Percentiles rank a stretch among this genome's conserved stretches.
Conservation (phyloP, 306 rosid genomes). For the Rosa rugosa region DNA sequence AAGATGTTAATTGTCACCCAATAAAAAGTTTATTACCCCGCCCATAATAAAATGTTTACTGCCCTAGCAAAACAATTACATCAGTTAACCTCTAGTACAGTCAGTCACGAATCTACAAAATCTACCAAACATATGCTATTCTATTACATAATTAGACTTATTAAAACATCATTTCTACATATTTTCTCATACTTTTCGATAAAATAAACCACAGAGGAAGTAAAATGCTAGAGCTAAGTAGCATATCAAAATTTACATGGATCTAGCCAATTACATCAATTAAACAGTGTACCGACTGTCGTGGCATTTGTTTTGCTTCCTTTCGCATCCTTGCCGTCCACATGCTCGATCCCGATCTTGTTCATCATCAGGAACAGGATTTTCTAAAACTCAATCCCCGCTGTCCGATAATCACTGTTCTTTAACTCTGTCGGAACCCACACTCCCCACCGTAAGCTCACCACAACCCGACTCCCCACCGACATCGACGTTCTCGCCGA, state of each 20-base stretch:
- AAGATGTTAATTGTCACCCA: no score
- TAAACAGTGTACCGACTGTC: no score
- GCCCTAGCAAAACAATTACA: background rate
- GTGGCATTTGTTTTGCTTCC: background rate
- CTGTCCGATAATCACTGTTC: constrained; percentile 22
- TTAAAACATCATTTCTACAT: no score
- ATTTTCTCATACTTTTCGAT: no score
- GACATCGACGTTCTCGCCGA: constrained; percentile 68
- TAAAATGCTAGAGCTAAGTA: no score
- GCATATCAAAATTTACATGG: background rate
- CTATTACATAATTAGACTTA: no score
- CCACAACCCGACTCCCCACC: constrained; percentile 44
- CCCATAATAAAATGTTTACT: no score
- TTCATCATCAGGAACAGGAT: constrained; percentile 81
- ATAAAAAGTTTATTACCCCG: no score
- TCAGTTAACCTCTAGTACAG: background rate
- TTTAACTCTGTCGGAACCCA: constrained; percentile 64
- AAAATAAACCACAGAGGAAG: no score
- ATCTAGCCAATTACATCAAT: background rate
- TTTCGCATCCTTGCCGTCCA: constrained; percentile 45
- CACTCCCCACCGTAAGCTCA: constrained; percentile 78
- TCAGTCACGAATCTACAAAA: background rate
- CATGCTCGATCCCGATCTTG: constrained; percentile 82
- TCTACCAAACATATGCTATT: no score
- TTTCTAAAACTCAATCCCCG: constrained; percentile 48